Base-by-base conservation (phyloP, 805 yeast genomes). In the Lipomyces oligophaga region DNA sequence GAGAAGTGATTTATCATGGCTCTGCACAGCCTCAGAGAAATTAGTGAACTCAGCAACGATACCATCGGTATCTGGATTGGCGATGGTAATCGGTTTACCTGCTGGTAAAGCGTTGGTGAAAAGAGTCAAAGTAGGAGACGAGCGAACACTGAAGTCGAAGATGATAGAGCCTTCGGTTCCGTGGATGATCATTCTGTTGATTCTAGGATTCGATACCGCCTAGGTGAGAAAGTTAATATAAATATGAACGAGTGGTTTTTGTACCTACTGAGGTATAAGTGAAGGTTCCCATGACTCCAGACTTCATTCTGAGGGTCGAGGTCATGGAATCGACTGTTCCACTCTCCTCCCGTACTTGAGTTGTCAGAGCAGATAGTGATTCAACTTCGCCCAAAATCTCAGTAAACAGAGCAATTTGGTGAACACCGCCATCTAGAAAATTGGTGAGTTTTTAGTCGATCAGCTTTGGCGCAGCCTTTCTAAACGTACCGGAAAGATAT, bases 351-450 rank as follows among this genome's bases (percentile, higher is more conserved):
- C 88, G 77, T 39, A 85, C 74, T 68, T 88, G 96, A 51, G 72
- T 78, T 11, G 96, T 82, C 56, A 76, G 75, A 7, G 88, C 96
- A 44, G 85, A 76, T 33, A 89, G 79, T 5, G 80, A 66, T 39
- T 75, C 78, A 13, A 87, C 81, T 20, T 73, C 71, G 43, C 97
- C 97, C 44, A 90, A 71, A 16, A 87, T 79, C 49, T 79, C 86
- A 6, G 95, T 87, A 55, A 89, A 74, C 31, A 87, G 69, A 2
- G 96, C 96, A 64, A 89, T 70, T 66, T 89, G 97, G 67, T 90
- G 97, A 20, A 90, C 97, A 63, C 97, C 97, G 61, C 96, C 97
- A 61, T 90, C 55, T 32, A 20, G 7, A 15, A 8, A 11, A 16
- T 16, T 22, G 16, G 10, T 18, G 19, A 26, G 15, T 33, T 11